These are phyloP conservation scores for Cladophialophora bantiana DNA, from an alignment of 2,329 filamentous ascomycete genomes.

Conservation along the genomic window DNA sequence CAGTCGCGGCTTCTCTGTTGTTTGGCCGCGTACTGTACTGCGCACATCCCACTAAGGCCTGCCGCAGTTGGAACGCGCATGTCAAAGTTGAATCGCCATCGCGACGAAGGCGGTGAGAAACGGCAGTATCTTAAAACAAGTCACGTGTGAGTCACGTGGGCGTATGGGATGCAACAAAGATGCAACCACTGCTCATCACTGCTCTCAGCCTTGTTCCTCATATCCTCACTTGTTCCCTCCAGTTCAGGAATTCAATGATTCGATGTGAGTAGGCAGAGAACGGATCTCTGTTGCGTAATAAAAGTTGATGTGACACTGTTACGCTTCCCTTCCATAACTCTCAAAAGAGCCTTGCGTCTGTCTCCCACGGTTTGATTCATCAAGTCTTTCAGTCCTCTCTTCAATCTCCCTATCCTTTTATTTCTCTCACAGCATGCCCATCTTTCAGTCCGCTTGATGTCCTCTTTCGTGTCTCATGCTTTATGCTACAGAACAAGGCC, in stretches of 20 bases:
- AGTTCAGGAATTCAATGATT: not conserved
- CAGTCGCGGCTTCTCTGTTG: slow-evolving; percentile 3
- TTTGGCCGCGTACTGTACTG: not conserved
- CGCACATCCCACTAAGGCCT: slow-evolving; percentile 7
- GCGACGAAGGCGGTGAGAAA: slow-evolving; percentile 26
- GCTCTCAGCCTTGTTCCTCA: not conserved
- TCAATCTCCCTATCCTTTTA: not conserved
- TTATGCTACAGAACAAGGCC: not conserved
- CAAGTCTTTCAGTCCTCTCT: not conserved
- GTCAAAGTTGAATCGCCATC: slow-evolving; percentile 12
- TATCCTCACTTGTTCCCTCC: not conserved
- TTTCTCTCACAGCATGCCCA: not conserved
- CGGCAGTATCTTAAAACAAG: slow-evolving; percentile 17
- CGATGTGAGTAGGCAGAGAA: not conserved
- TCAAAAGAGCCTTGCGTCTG: not conserved
- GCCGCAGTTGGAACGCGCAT: slow-evolving; percentile 18
- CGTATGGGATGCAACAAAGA: too few relatives aligned
- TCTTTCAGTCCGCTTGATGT: not conserved
- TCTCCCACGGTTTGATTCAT: too few relatives aligned
- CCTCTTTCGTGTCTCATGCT: not conserved
- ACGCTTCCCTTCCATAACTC: not conserved
- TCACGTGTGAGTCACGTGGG: slow-evolving; percentile 13
- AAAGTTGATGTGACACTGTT: not conserved
- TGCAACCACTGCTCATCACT: too few relatives aligned
- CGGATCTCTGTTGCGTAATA: not conserved